Percentiles rank a stretch among this genome's conserved stretches.
Conservation (phyloP, 2,329 filamentous ascomycete species). For the Ophiostoma pallidulum region DNA sequence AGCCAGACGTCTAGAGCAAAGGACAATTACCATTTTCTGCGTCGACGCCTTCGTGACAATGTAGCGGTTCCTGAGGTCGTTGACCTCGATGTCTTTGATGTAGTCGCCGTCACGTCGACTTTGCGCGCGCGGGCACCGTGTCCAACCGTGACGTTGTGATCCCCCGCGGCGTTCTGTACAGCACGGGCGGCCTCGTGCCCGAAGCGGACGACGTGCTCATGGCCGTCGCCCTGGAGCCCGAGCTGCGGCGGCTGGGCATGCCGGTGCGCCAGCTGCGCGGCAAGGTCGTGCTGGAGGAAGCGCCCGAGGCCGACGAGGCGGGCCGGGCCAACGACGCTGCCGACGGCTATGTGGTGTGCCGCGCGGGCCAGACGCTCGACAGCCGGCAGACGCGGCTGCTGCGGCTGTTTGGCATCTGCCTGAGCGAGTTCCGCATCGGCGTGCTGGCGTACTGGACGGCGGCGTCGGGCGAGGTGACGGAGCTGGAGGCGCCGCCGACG, state of each 20-base stretch:
- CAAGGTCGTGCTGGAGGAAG: slow-evolving; percentile 60
- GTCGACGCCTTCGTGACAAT: slow-evolving; percentile 93
- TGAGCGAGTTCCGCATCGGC: slow-evolving; percentile 81
- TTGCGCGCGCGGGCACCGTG: slow-evolving; percentile 73
- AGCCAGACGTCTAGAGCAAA: no score
- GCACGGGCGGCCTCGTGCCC: slow-evolving; percentile 69
- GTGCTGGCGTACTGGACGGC: slow-evolving; percentile 65
- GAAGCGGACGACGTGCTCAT: slow-evolving; percentile 76
- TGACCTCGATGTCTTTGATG: slow-evolving; percentile 93
- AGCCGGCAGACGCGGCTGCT: slow-evolving; percentile 85
- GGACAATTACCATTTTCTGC: slow-evolving; percentile 97
- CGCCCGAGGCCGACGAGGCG: slow-evolving; percentile 35
- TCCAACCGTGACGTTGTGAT: slow-evolving; percentile 70
- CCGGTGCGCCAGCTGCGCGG: slow-evolving; percentile 84
- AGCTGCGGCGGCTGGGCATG: slow-evolving; percentile 78
- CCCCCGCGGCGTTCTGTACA: slow-evolving; percentile 73
- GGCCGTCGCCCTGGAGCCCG: slow-evolving; percentile 81
- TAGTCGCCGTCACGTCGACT: slow-evolving; percentile 68
- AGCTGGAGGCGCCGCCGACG: slow-evolving; percentile 30
- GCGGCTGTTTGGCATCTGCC: slow-evolving; percentile 85
- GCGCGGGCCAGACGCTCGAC: slow-evolving; percentile 75
- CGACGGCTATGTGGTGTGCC: slow-evolving; percentile 67
- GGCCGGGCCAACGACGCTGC: slow-evolving; percentile 34
- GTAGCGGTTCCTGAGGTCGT: slow-evolving; percentile 93
- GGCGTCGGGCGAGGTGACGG: slow-evolving; percentile 48